phyloP scores from a whole-genome alignment of 2,329 filamentous ascomycete genomes.

The Fusarium buharicum region DNA sequence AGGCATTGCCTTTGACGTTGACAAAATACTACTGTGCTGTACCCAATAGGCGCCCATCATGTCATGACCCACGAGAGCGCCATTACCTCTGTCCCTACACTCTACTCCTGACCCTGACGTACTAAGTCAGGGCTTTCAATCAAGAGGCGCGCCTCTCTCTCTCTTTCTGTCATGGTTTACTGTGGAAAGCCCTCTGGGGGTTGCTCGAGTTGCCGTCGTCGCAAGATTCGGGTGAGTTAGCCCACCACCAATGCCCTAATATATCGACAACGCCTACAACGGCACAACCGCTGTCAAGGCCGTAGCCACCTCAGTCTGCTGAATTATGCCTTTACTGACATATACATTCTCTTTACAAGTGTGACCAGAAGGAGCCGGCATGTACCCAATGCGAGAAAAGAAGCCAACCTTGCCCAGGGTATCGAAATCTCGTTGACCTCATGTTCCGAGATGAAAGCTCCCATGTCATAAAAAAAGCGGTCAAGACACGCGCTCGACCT shows the following conservation, averaged over 20 bases:
- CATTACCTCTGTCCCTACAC: conserved; percentile 8
- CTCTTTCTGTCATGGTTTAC: conserved; percentile 61
- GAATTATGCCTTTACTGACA: conserved; percentile 10
- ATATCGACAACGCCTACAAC: conserved; percentile 1
- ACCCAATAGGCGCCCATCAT: conserved; percentile 32
- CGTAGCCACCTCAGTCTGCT: conserved; percentile 3
- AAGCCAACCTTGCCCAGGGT: conserved; percentile 63
- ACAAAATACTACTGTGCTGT: not conserved
- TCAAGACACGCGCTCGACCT: conserved; percentile 47
- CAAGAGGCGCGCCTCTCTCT: conserved; percentile 6
- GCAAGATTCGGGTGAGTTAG: conserved; percentile 64
- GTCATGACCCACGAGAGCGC: conserved; percentile 32
- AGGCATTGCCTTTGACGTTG: conserved; percentile 9
- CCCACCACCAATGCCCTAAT: conserved; percentile 3
- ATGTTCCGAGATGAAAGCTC: conserved; percentile 68
- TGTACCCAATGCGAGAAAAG: conserved; percentile 67
- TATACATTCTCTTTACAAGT: conserved; percentile 50
- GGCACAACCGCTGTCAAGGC: not conserved
- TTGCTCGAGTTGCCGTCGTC: conserved; percentile 65
- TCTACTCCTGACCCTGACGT: conserved; percentile 6
- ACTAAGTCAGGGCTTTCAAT: conserved; percentile 1
- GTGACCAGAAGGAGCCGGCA: conserved; percentile 62
- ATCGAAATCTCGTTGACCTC: conserved; percentile 65
- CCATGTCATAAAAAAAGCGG: conserved; percentile 65
- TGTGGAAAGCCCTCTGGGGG: conserved; percentile 68